Conservation (phyloP, 108 stramenopile genomes). For the Chaetoceros tenuissimus region DNA sequence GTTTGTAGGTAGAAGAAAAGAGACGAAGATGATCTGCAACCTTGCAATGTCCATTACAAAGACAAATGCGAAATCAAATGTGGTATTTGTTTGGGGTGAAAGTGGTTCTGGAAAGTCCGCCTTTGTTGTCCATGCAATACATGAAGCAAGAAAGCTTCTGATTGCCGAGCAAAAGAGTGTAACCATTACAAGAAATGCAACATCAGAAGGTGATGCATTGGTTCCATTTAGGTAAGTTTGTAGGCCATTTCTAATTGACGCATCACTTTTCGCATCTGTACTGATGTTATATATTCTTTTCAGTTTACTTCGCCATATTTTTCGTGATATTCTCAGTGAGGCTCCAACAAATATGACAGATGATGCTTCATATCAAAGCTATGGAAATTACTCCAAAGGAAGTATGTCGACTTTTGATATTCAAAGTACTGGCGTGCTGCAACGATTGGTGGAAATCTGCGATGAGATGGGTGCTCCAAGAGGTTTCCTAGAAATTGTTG, state of each 20-base stretch:
- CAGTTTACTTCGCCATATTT: slow-evolving; percentile 47
- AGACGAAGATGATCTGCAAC: slow-evolving; percentile 36
- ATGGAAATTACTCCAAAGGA: no score
- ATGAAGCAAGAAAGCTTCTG: slow-evolving; percentile 31
- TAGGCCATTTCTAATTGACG: no score
- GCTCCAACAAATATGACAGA: no score
- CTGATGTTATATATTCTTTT: no score
- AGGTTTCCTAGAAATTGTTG: slow-evolving; percentile 35
- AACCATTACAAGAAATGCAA: slow-evolving; percentile 41
- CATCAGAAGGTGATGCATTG: slow-evolving; percentile 46
- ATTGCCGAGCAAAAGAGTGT: slow-evolving; percentile 23
- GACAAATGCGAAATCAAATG: slow-evolving; percentile 10
- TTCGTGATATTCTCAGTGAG: slow-evolving; percentile 31
- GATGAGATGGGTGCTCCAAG: slow-evolving; percentile 39
- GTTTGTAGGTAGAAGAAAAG: slow-evolving; percentile 52
- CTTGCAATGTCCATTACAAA: slow-evolving; percentile 13
- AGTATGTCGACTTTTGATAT: no score
- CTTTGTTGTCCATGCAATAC: slow-evolving; percentile 40
- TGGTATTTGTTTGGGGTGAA: slow-evolving; percentile 30
- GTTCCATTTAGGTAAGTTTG: no score
- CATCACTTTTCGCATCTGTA: no score
- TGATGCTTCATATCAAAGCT: no score
- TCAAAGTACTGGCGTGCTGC: no score
- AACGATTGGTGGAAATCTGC: not conserved
- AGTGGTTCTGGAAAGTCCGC: slow-evolving; percentile 58